Percentiles rank a stretch among this genome's conserved stretches.
Conservation (phyloP, 2,329 filamentous ascomycete species). For the Intubia oerlemansii region DNA sequence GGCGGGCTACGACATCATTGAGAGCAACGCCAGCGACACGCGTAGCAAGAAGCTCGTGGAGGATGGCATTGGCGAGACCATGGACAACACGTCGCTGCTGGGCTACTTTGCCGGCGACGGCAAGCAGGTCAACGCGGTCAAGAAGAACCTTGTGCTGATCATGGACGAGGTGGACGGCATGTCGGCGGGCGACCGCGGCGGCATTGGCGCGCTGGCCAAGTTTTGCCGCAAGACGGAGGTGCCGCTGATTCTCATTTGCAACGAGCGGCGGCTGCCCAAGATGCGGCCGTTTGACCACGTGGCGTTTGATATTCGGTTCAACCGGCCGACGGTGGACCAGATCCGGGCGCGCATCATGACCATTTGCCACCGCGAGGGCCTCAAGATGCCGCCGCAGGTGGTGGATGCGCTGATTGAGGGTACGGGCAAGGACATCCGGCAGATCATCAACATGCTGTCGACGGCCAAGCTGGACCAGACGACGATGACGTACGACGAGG, state of each 20-base stretch:
- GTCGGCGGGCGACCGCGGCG: constrained; percentile 90
- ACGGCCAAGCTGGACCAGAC: constrained; percentile 76
- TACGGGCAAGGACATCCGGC: constrained; percentile 84
- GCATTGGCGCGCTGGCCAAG: constrained; percentile 81
- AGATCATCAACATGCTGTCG: constrained; percentile 97
- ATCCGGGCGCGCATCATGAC: constrained; percentile 86
- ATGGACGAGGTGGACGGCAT: constrained; percentile 99
- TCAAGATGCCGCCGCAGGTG: constrained; percentile 66
- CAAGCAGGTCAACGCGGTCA: constrained; percentile 55
- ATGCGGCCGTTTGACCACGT: constrained; percentile 95
- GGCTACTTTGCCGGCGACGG: constrained; percentile 79
- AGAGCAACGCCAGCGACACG: constrained; percentile 89
- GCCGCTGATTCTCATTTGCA: constrained; percentile 93
- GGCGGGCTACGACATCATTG: constrained; percentile 81
- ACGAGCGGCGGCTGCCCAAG: constrained; percentile 78
- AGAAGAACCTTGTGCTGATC: constrained; percentile 87
- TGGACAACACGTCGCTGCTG: constrained; percentile 81
- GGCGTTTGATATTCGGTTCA: constrained; percentile 69
- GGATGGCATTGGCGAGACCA: constrained; percentile 63
- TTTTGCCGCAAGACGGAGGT: constrained; percentile 91
- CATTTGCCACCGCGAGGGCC: constrained; percentile 75
- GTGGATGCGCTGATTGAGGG: constrained; percentile 91
- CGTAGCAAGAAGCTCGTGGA: constrained; percentile 94
- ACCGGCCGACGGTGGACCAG: constrained; percentile 73
- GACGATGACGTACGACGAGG: constrained; percentile 62